phyloP scores from a whole-genome alignment of 495 filamentous ascomycete genomes.

The Venustampulla echinocandica region DNA sequence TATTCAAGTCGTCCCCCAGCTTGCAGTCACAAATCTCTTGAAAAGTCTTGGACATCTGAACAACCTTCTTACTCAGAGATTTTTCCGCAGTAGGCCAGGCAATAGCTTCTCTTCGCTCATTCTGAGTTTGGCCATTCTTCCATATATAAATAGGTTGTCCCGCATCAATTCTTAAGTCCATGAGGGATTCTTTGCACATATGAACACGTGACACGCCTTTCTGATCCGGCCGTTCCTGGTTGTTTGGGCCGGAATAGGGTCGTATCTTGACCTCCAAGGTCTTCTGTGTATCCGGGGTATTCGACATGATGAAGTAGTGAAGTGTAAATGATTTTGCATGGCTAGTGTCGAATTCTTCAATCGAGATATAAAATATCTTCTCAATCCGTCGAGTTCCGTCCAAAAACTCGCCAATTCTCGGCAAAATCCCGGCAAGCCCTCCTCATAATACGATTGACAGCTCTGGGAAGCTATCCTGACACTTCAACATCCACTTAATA shows the following conservation, averaged over 20 bases:
- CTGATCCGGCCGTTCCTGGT: conserved; percentile 41
- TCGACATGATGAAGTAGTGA: conserved; percentile 12
- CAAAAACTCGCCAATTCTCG: too few species aligned
- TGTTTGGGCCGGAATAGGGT: conserved; percentile 41
- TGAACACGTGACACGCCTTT: conserved; percentile 58
- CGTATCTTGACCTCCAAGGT: conserved; percentile 40
- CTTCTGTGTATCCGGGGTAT: conserved; percentile 27
- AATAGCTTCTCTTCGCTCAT: conserved; percentile 44
- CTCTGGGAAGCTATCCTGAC: neutral
- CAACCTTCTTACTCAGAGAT: conserved; percentile 47
- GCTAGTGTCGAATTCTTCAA: neutral
- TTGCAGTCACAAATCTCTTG: conserved; percentile 57
- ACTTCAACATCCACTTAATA: neutral
- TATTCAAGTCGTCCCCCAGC: conserved; percentile 49
- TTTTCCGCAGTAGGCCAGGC: conserved; percentile 58
- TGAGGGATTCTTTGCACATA: conserved; percentile 55
- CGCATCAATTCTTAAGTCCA: conserved; percentile 47
- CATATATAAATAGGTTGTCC: conserved; percentile 51
- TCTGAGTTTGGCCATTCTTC: conserved; percentile 27
- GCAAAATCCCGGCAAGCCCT: too few species aligned
- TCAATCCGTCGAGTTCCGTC: too few species aligned
- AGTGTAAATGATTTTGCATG: neutral
- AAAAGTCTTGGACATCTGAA: conserved; percentile 58
- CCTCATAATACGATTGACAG: too few species aligned
- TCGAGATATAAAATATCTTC: too few species aligned